Percentiles rank a stretch among this genome's conserved stretches.
phyloP scores from a whole-genome alignment of 2,329 filamentous ascomycete species.

The Iodosphaeria phyllophila region DNA sequence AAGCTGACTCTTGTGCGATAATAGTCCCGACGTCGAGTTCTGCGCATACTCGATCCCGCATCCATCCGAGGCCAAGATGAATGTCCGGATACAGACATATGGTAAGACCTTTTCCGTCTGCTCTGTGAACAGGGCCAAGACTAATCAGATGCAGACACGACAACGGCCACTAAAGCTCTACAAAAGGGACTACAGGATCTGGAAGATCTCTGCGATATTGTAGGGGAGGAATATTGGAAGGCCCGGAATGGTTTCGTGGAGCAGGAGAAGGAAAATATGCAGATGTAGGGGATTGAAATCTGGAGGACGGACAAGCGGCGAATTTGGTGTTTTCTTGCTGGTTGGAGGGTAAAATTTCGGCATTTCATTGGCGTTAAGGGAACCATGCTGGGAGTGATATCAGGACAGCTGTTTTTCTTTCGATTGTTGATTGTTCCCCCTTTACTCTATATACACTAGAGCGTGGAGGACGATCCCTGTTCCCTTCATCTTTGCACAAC shows the following conservation, averaged over 20 bases:
- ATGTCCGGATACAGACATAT: conserved; percentile 91
- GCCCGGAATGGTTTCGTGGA: conserved; percentile 41
- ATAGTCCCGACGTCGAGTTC: conserved; percentile 86
- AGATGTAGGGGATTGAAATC: conserved; percentile 1
- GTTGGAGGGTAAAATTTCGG: conserved; percentile 1
- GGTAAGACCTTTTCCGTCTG: conserved; percentile 28
- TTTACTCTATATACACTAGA: conserved; percentile 17
- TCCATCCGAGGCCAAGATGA: conserved; percentile 92
- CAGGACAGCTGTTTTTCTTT: no score
- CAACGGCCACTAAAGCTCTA: conserved; percentile 65
- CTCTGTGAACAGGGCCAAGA: no score
- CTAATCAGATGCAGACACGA: conserved; percentile 37
- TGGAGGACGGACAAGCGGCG: conserved; percentile 1
- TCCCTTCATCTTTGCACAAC: no score
- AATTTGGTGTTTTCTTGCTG: conserved; percentile 1
- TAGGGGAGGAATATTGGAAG: conserved; percentile 70
- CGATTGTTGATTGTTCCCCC: conserved; percentile 18
- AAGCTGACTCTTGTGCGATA: conserved; percentile 3
- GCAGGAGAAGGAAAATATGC: conserved; percentile 3
- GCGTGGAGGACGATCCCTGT: conserved; percentile 11
- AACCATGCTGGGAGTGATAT: no score
- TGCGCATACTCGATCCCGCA: conserved; percentile 97
- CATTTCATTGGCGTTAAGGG: conserved; percentile 12
- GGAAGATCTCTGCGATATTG: conserved; percentile 81
- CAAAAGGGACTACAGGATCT: conserved; percentile 81